Conservation (phyloP, 2,329 filamentous ascomycete genomes). For the Alternaria triticina region DNA sequence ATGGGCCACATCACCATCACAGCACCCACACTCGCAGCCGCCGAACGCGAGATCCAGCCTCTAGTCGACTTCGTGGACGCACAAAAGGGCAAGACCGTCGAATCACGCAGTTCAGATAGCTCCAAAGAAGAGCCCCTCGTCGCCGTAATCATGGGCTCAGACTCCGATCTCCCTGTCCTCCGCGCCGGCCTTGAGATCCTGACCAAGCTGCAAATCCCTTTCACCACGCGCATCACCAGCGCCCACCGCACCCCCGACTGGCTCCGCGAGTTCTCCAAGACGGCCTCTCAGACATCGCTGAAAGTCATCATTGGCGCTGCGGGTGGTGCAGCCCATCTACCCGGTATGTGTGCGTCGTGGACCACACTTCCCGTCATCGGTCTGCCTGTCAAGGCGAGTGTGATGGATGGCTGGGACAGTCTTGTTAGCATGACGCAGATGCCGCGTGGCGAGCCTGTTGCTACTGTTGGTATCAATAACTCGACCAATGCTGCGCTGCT, state of each 20-base stretch:
- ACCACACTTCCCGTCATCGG: slow-evolving; percentile 60
- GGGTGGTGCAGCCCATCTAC: slow-evolving; percentile 59
- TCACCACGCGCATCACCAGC: slow-evolving; percentile 76
- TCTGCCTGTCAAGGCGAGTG: slow-evolving; percentile 57
- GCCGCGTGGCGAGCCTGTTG: slow-evolving; percentile 55
- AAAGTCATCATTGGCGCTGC: slow-evolving; percentile 57
- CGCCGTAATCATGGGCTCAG: slow-evolving; percentile 83
- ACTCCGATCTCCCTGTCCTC: slow-evolving; percentile 75
- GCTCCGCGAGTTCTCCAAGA: slow-evolving; percentile 54
- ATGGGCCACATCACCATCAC: slow-evolving; percentile 93
- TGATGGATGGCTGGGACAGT: slow-evolving; percentile 58
- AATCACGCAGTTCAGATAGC: slow-evolving; percentile 16
- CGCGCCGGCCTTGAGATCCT: slow-evolving; percentile 71
- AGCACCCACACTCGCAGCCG: slow-evolving; percentile 69
- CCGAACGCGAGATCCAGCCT: slow-evolving; percentile 71
- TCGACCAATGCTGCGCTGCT: slow-evolving; percentile 55
- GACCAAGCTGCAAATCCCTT: slow-evolving; percentile 73
- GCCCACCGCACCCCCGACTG: slow-evolving; percentile 63
- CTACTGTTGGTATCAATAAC: slow-evolving; percentile 56
- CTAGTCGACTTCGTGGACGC: slow-evolving; percentile 70
- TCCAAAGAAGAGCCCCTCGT: slow-evolving; percentile 61
- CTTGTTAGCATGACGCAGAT: slow-evolving; percentile 60
- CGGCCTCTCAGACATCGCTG: slow-evolving; percentile 47
- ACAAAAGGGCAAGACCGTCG: slow-evolving; percentile 54
- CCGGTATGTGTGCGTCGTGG: slow-evolving; percentile 59